phyloP scores from a whole-genome alignment of 768 basidiomycete genomes.

The Rhizopogon vinicolor region DNA sequence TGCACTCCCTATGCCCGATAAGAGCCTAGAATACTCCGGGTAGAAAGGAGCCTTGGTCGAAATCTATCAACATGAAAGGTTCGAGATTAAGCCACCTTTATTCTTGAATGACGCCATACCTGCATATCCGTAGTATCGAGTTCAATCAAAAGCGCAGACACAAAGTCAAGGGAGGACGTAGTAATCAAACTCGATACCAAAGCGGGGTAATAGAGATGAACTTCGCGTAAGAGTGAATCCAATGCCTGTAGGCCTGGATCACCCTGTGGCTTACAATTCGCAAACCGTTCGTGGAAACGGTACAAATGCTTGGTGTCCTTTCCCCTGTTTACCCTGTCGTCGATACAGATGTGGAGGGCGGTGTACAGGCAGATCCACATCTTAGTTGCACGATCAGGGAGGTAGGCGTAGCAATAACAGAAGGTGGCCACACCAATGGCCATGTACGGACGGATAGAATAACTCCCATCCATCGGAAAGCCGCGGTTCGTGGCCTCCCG shows the following conservation, averaged over 20 bases:
- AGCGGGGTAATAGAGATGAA: slow-evolving; percentile 20
- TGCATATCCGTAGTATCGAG: slow-evolving; percentile 16
- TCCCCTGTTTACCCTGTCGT: slow-evolving; percentile 3
- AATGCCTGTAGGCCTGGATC: slow-evolving; percentile 26
- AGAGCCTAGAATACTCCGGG: slow-evolving; percentile 9
- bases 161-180: slow-evolving; percentile 27
- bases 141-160: slow-evolving; percentile 26
- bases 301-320: slow-evolving; percentile 13
- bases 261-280: slow-evolving; percentile 17
- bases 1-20: slow-evolving; percentile 26
- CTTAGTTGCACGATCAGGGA: too few relatives aligned
- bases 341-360: too few relatives aligned
- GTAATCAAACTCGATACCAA: slow-evolving; percentile 25
- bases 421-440: slow-evolving; percentile 15
- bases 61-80: not conserved
- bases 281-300: slow-evolving; percentile 25
- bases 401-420: too few relatives aligned
- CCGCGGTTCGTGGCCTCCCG: slow-evolving; percentile 13
- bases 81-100: too few relatives aligned
- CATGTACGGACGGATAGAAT: slow-evolving; percentile 17
- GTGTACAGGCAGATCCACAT: too few relatives aligned
- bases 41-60: slow-evolving; percentile 11
- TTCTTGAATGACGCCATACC: slow-evolving; percentile 2
- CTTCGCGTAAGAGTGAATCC: slow-evolving; percentile 21
- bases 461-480: slow-evolving; percentile 14